Evolutionary conservation across 805 yeast genomes (phyloP).

Genomic region (Vanderwaltozyma verrucispora): DNA sequence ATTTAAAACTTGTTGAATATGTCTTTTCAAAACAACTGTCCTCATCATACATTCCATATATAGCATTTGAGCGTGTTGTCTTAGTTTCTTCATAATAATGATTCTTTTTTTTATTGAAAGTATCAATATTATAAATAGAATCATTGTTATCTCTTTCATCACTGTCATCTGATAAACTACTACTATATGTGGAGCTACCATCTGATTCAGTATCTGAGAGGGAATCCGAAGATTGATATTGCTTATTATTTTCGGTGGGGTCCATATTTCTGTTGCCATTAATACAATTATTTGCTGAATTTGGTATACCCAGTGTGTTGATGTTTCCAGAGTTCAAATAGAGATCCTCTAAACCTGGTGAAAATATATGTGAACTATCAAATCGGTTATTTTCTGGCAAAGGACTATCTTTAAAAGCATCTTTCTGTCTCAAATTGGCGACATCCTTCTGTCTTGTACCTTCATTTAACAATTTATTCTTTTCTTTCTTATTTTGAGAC

Average conservation of each 20-base stretch:
- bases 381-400: not conserved
- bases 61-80: not conserved
- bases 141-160: no score
- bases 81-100: not conserved
- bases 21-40: not conserved
- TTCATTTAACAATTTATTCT: no score
- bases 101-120: not conserved
- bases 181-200: not conserved
- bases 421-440: not conserved
- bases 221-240: not conserved
- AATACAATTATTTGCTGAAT: no score
- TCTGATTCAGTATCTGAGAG: not conserved
- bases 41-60: not conserved
- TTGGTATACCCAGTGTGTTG: not conserved
- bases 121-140: no score
- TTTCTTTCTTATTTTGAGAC: no score
- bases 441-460: no score
- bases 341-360: slow-evolving; percentile 4
- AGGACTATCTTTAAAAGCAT: not conserved
- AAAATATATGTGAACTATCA: not conserved
- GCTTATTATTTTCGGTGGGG: no score
- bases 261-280: no score
- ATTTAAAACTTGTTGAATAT: not conserved
- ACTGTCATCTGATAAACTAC: not conserved
- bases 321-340: slow-evolving; percentile 1